These are phyloP conservation scores for Microsporum audouinii DNA, from an alignment of 2,329 filamentous ascomycete species.

Conservation along the genomic window DNA sequence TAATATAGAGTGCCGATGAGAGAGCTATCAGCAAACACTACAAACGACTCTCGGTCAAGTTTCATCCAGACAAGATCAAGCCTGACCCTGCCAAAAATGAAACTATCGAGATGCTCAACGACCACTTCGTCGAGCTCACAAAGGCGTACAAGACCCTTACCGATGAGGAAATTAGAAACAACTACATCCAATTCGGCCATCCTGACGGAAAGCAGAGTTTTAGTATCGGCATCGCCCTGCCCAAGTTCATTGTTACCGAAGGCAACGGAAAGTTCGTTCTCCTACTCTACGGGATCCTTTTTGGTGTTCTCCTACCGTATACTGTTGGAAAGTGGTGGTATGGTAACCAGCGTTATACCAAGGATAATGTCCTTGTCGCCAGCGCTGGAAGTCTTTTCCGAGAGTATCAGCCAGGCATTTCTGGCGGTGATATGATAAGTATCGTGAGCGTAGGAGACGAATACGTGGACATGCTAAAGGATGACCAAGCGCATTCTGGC, in stretches of 20 bases:
- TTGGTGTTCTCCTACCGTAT: slow-evolving; percentile 85
- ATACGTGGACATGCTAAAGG: slow-evolving; percentile 63
- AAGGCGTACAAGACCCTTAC: slow-evolving; percentile 98
- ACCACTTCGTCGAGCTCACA: slow-evolving; percentile 84
- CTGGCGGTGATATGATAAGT: slow-evolving; percentile 65
- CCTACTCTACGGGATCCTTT: slow-evolving; percentile 72
- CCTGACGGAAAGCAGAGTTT: slow-evolving; percentile 97
- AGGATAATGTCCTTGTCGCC: slow-evolving; percentile 84
- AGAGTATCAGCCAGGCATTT: slow-evolving; percentile 76
- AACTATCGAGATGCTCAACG: slow-evolving; percentile 71
- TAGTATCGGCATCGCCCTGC: slow-evolving; percentile 93
- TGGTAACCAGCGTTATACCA: slow-evolving; percentile 81
- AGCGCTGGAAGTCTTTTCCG: slow-evolving; percentile 91
- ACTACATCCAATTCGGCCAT: slow-evolving; percentile 90
- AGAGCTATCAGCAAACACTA: slow-evolving; percentile 89
- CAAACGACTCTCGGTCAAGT: slow-evolving; percentile 70
- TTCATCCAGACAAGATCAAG: slow-evolving; percentile 85
- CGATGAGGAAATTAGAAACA: slow-evolving; percentile 93
- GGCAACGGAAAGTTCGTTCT: slow-evolving; percentile 94
- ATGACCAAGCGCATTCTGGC: slow-evolving; percentile 66
- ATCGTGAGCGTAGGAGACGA: slow-evolving; percentile 80
- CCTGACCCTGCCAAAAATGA: slow-evolving; percentile 80
- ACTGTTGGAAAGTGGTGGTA: slow-evolving; percentile 98
- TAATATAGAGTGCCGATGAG: slow-evolving; percentile 59
- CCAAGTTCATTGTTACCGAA: slow-evolving; percentile 82